Evolutionary conservation across 345 rosid species (phyloP), one percentile per base, ranked within the genome.

Genomic region (Citrus mangshanensis): DNA sequence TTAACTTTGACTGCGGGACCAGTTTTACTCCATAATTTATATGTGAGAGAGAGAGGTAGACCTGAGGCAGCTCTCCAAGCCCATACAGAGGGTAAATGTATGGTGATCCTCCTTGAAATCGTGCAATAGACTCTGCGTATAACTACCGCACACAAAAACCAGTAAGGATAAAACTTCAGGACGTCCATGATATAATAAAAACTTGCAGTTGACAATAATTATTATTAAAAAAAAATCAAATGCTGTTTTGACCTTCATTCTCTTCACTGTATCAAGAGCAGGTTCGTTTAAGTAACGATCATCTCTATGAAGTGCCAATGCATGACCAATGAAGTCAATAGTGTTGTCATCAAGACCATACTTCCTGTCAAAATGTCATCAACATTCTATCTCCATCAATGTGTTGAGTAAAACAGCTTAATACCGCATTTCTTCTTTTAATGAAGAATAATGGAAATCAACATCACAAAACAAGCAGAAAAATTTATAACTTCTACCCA

Each of bases 41-140:
- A 55, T 27, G n/a, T 14, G 38, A 54, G 21, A 24, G 28, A 37
- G 68, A n/a, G 54, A 61, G 62, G 65, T 27, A 24, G 42, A 95
- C 99, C 98, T 95, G 99, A 30, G 99, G 99, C 63, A 95, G 89
- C 88, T 95, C 99, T 86, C 99, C 99, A 78, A 95, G 80, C 65
- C 99, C 99, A 78, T 95, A 95, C 68, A 93, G 85, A 70, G 99
- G 99, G 77, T 95, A 95, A 67, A 95, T 91, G 85, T 93, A 95
- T 1, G 99, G 99, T 35, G 99, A 95, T 79, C 98, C 96, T 79
- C 95, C 99, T 90, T 92, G 95, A 88, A 95, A 91, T 69, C 98
- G 99, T n/a, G 93, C 93, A 88, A 96, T 80, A 71, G 99, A 96
- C 80, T 93, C 99, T 0, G 92, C 85, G 77, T 96, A 96, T 35